Conservation (phyloP, 2,329 filamentous ascomycete species). For the Botryotinia convoluta region DNA sequence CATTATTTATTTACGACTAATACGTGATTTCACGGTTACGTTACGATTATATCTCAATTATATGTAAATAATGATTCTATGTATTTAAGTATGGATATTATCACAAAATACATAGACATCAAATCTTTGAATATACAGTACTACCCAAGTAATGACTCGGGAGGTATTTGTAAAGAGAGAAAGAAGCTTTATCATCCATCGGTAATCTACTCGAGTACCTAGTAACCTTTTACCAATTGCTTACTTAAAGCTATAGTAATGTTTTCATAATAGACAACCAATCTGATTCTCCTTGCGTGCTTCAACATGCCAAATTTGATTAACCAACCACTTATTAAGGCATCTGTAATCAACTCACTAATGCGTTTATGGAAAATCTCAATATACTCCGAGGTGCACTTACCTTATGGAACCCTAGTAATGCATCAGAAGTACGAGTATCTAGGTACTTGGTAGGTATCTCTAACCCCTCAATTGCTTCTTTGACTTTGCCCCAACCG, state of each 20-base stretch:
- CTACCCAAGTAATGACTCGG: no score
- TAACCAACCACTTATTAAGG: constrained; percentile 1
- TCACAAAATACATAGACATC: no score
- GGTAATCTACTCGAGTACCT: background rate
- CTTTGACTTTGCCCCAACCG: background rate
- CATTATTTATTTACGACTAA: no score
- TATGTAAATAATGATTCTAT: no score
- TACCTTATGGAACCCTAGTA: background rate
- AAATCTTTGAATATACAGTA: background rate
- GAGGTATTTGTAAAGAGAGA: background rate
- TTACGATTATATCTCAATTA: background rate
- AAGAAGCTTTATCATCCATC: background rate
- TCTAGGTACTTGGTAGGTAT: background rate
- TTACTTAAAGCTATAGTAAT: constrained; percentile 6
- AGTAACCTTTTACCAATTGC: background rate
- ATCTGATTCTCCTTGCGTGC: background rate
- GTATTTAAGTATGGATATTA: no score
- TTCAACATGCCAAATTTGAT: background rate
- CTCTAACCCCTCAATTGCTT: background rate
- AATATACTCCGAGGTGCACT: background rate
- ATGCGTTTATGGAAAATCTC: background rate
- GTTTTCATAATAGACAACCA: background rate
- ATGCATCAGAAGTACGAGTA: background rate
- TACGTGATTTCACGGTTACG: no score
- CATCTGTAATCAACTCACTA: constrained; percentile 3